Evolutionary conservation across 1,139 yeast species (phyloP), one percentile per base, ranked within the genome.

Genomic region (Wickerhamiella infanticola): DNA sequence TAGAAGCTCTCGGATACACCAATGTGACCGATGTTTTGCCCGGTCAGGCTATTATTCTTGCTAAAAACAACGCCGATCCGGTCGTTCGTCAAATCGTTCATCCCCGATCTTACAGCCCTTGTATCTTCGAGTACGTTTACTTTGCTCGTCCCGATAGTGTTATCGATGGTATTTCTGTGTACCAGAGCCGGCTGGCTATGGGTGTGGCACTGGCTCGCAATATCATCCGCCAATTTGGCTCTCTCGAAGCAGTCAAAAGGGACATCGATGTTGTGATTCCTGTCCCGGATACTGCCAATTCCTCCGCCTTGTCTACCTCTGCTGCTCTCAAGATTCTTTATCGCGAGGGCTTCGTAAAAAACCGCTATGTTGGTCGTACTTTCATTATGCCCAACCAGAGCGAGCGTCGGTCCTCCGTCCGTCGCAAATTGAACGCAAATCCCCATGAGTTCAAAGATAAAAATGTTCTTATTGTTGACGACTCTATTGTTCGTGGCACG

Each of bases 91-190:
- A 90, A 67, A 85, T 88, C 46, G 90, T 80, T n/a, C 79, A 82
- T 50, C 75, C 80, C 50, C 70, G 73, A 59, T 64, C 79, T 1
- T 88, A 86, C 64, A 79, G 95, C 7, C 99, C 99, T 3, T 98
- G 93, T 66, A 79, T 90, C 55, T 90, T 90, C 58, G 99, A 90
- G 66, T 93, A 86, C 61, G 99, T 90, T 42, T 90, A 90, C 67
- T 90, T 90, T 68, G 97, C 98, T 29, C 78, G 99, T 62, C 96
- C 97, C 0, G 99, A 90, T 63, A 81, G 95, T 41, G 94, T 90
- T 38, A 68, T 88, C 58, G 99, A 90, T 63, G 98, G 98, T 24
- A 81, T 88, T 44, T 82, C 94, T 13, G 97, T 90, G 31, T 93
- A 90, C 66, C 79, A 90, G 58, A 79, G 95, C 35, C 79, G 98